Base-by-base conservation (phyloP, 2,329 filamentous ascomycete species). In the Fusarium subglutinans region DNA sequence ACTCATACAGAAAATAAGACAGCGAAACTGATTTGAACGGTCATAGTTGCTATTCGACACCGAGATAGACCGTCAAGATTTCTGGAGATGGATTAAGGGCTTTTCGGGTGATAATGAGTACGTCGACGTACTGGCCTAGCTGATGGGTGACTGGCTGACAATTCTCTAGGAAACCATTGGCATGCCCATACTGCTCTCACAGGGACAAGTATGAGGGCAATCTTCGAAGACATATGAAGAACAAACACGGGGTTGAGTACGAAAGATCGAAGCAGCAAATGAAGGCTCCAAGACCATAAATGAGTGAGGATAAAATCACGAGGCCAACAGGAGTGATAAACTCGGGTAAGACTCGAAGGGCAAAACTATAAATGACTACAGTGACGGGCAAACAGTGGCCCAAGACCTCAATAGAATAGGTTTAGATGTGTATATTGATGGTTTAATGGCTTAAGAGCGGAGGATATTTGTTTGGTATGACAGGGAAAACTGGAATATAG, bases 341-440 rank as follows among this genome's bases (percentile, higher is more conserved):
- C 15, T 15, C 9, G 13, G 35, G 10, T 3, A 13, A 13, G 35
- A 54, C 51, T 54, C 18, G 14, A 22, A 13, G 6, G 24, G 7
- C 18, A 24, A 20, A 15, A 15, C 24, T 20, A 54, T 3, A n/a
- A 26, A 40, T 6, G 17, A 37, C 35, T 44, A 40, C 51, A 54
- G 51, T 15, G 37, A n/a, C 35, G 51, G 51, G 51, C 24, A 54
- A 54, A 54, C 35, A 54, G 51, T 38, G 35, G n/a, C 51, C 51
- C 18, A 53, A 24, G 8, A 15, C 22, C 33, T 26, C 51, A 28
- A 22, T 17, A 5, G 18, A 28, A 53, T 37, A 18, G n/a, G 24
- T 38, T 15, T 17, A 4, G 24, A 38, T 40, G 13, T 4, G 5
- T 54, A 4, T 26, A 22, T 38, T 28, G 10, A 28, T 40, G 51